Evolutionary conservation across 768 basidiomycete species (phyloP).

Genomic region (Tephrocybe sp.): DNA sequence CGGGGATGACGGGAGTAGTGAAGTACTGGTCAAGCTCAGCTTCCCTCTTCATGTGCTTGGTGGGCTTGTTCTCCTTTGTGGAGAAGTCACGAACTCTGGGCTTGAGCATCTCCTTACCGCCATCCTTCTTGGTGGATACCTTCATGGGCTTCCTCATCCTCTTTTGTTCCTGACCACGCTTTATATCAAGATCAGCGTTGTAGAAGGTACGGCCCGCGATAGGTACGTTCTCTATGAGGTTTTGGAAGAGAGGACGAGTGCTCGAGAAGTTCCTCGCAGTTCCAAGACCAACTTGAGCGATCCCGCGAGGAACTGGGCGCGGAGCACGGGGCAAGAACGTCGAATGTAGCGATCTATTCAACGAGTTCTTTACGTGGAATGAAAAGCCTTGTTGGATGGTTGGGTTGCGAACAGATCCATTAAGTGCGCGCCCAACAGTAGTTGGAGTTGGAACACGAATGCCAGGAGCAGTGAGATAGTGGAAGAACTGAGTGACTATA

Average conservation of each 20-base stretch:
- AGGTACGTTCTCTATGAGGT: constrained; percentile 77
- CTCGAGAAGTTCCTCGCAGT: constrained; percentile 74
- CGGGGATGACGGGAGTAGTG: constrained; percentile 29
- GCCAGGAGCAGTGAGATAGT: constrained; percentile 58
- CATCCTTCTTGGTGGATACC: constrained; percentile 20
- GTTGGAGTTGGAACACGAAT: constrained; percentile 27
- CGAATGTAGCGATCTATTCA: constrained; percentile 43
- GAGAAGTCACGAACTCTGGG: constrained; percentile 18
- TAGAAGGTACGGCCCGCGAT: constrained; percentile 71
- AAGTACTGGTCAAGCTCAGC: constrained; percentile 64
- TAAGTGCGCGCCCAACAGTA: constrained; percentile 25
- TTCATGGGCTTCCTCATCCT: constrained; percentile 25
- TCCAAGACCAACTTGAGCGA: constrained; percentile 73
- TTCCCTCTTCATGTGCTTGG: constrained; percentile 9
- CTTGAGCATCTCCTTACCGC: constrained; percentile 34
- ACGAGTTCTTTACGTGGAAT: constrained; percentile 48
- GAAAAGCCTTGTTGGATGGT: constrained; percentile 58
- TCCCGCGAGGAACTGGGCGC: constrained; percentile 39
- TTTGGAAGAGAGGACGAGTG: constrained; percentile 73
- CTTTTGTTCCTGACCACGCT: constrained; percentile 43
- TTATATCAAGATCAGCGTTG: constrained; percentile 69
- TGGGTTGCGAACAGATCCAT: constrained; percentile 30
- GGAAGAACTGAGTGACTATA: constrained; percentile 53
- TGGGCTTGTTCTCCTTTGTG: constrained; percentile 13
- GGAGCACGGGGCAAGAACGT: constrained; percentile 61